phyloP scores from a whole-genome alignment of 2,329 filamentous ascomycete species.

The Fusarium redolens region DNA sequence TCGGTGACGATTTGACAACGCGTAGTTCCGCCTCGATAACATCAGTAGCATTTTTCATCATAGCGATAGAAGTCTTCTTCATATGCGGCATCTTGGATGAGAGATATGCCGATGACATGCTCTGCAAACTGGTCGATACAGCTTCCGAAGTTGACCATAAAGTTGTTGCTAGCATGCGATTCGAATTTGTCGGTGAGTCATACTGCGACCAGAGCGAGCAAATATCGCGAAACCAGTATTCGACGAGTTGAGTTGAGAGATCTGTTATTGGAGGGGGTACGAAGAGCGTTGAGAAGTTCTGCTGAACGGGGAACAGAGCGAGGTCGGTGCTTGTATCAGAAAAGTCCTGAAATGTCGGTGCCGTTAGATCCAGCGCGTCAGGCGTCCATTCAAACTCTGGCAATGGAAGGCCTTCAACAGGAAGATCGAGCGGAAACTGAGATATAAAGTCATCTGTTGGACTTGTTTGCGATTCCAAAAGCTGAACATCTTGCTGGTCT shows the following conservation, averaged over 20 bases:
- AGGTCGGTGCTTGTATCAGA: conserved; percentile 2
- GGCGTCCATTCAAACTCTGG: conserved; percentile 19
- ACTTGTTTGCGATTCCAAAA: background rate
- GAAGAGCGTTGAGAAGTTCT: background rate
- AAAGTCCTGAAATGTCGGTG: background rate
- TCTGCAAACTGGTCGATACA: conserved; percentile 54
- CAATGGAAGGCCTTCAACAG: background rate
- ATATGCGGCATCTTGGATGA: conserved; percentile 50
- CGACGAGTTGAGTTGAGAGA: conserved; percentile 47
- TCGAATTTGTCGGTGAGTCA: conserved; percentile 54
- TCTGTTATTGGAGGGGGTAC: conserved; percentile 29
- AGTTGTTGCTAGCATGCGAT: conserved; percentile 51
- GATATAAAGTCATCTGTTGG: background rate
- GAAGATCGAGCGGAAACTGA: conserved; percentile 7
- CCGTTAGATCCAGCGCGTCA: conserved; percentile 8
- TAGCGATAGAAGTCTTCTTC: conserved; percentile 46
- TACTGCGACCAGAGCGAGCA: conserved; percentile 56
- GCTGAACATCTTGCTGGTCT: background rate
- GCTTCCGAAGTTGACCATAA: conserved; percentile 53
- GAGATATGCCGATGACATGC: conserved; percentile 55
- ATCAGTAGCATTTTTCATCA: conserved; percentile 51
- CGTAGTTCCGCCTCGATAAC: conserved; percentile 50
- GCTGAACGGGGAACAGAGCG: conserved; percentile 10
- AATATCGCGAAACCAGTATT: conserved; percentile 53
- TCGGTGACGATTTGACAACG: conserved; percentile 32